These are phyloP conservation scores for Penicillium sumatraense DNA, from an alignment of 2,329 filamentous ascomycete species.

Conservation along the genomic window DNA sequence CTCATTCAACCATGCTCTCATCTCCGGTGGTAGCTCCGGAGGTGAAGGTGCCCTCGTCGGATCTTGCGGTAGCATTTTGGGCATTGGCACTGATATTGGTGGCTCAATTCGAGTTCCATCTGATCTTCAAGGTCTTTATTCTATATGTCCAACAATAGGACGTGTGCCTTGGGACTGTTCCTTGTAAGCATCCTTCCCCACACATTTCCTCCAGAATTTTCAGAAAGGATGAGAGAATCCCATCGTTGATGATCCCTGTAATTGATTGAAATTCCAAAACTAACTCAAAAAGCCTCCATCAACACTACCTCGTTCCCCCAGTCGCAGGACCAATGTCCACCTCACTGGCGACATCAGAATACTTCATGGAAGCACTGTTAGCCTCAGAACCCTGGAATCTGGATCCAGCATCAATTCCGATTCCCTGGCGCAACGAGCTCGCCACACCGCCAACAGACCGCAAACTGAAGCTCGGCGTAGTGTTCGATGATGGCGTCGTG, in stretches of 20 bases:
- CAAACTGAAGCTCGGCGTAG: conserved; percentile 63
- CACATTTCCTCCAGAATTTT: neutral
- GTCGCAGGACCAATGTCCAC: conserved; percentile 33
- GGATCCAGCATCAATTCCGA: conserved; percentile 49
- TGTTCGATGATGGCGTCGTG: conserved; percentile 64
- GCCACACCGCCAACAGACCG: conserved; percentile 24
- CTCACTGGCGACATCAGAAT: conserved; percentile 29
- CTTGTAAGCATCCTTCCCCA: neutral
- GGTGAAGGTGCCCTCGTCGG: conserved; percentile 59
- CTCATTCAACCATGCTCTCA: conserved; percentile 52
- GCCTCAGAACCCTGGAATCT: conserved; percentile 28
- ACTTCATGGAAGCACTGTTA: conserved; percentile 34
- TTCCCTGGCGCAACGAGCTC: conserved; percentile 29
- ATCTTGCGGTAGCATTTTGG: conserved; percentile 53
- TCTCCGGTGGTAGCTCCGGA: conserved; percentile 58
- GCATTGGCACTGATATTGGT: conserved; percentile 61
- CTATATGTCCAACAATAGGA: conserved; percentile 39
- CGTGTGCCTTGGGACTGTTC: conserved; percentile 33
- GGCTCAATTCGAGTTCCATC: conserved; percentile 58
- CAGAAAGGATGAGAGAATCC: too few species aligned
- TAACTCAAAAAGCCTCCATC: conserved; percentile 43
- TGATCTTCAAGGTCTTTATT: conserved; percentile 55
- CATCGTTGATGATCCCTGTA: too few species aligned
- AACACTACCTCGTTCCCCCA: conserved; percentile 33
- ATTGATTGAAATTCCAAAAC: too few species aligned